Percentiles rank a stretch among this genome's conserved stretches.
Conservation (phyloP, 2,329 filamentous ascomycete genomes). For the Pseudogymnoascus sp. region DNA sequence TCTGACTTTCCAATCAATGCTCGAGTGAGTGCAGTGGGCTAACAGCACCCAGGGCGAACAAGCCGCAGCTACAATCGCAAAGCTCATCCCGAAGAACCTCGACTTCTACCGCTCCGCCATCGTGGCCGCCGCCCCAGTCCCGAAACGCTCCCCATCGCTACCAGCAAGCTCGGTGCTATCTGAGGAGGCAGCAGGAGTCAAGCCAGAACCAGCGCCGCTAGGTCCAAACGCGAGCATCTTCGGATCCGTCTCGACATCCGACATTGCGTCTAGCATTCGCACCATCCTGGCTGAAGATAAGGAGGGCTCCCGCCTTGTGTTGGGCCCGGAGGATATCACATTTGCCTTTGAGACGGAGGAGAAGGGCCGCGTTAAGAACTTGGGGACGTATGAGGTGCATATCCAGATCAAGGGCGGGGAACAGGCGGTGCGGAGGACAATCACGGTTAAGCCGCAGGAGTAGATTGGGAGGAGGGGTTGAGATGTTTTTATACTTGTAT, state of each 20-base stretch:
- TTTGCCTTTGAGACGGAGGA: conserved; percentile 35
- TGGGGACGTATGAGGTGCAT: conserved; percentile 44
- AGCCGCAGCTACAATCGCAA: conserved; percentile 18
- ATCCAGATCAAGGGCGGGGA: conserved; percentile 40
- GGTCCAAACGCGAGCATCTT: conserved; percentile 30
- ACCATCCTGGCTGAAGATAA: conserved; percentile 40
- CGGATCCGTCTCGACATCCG: conserved; percentile 45
- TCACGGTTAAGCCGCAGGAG: conserved; percentile 34
- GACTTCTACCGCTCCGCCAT: conserved; percentile 25
- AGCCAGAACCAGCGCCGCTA: conserved; percentile 25
- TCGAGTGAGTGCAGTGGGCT: neutral
- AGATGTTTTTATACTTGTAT: conserved; percentile 13
- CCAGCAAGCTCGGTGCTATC: conserved; percentile 20
- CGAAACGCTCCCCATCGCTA: conserved; percentile 24
- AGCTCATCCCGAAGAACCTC: conserved; percentile 21
- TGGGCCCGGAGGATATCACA: conserved; percentile 40
- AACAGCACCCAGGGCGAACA: conserved; percentile 18
- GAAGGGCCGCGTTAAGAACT: conserved; percentile 39
- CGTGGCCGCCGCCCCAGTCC: conserved; percentile 30
- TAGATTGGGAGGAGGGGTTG: conserved; percentile 10
- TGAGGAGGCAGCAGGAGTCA: conserved; percentile 28
- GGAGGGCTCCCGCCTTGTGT: conserved; percentile 39
- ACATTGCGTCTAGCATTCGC: conserved; percentile 40
- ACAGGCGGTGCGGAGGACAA: conserved; percentile 31
- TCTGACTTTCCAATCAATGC: neutral